These are phyloP conservation scores for Forsythia suspensa DNA, from an alignment of 257 asterid genomes.

Conservation along the genomic window DNA sequence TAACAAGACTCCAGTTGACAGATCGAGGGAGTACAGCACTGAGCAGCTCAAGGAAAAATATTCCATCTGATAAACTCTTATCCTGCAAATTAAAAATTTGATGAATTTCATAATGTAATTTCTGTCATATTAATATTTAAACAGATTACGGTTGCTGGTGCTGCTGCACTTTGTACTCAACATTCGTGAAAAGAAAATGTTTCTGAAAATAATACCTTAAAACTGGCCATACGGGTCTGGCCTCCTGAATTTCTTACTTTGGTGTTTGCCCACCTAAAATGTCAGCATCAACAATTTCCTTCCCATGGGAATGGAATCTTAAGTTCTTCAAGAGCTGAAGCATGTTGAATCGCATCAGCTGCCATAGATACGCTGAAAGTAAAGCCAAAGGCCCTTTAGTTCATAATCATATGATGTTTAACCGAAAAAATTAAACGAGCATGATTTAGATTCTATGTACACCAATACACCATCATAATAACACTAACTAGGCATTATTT, in stretches of 20 bases:
- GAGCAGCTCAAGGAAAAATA: constrained; percentile 91
- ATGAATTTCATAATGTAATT: background rate
- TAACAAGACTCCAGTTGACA: constrained; percentile 97
- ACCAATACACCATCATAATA: background rate
- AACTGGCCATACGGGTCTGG: constrained; percentile 66
- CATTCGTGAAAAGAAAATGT: constrained; percentile 1
- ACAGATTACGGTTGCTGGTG: background rate
- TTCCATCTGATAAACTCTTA: constrained; percentile 78
- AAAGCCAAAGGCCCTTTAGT: constrained; percentile 23
- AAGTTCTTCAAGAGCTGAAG: constrained; percentile 83
- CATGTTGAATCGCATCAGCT: constrained; percentile 88
- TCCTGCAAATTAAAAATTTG: constrained; percentile 52
- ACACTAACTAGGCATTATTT: background rate
- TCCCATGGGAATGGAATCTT: constrained; percentile 84
- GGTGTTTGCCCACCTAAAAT: constrained; percentile 88
- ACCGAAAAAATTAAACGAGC: background rate
- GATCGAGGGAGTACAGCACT: constrained; percentile 95
- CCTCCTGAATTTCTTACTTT: constrained; percentile 74
- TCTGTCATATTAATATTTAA: background rate
- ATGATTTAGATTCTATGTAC: background rate
- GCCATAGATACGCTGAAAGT: constrained; percentile 91
- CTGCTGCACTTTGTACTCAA: background rate
- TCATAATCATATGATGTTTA: constrained; percentile 1
- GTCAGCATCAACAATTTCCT: constrained; percentile 81
- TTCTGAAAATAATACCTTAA: constrained; percentile 55